These are phyloP conservation scores for Salix exigua DNA, from an alignment of 345 rosid species.

Conservation along the genomic window DNA sequence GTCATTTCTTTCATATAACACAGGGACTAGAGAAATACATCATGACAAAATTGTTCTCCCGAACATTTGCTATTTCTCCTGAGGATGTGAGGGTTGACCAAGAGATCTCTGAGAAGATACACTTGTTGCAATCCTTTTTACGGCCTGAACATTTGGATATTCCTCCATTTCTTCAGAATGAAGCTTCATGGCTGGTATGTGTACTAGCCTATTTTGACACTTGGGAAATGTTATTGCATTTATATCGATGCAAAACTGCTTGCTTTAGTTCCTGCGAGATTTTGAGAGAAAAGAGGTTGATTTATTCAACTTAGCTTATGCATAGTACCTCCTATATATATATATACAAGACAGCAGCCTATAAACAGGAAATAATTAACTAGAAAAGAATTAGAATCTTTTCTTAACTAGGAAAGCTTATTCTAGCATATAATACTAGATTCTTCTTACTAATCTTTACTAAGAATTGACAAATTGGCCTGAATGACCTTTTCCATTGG, in stretches of 20 bases:
- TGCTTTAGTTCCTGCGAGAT: not conserved
- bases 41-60: constrained; percentile 48
- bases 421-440: too few species aligned
- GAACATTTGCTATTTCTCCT: constrained; percentile 41
- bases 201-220: constrained; percentile 1
- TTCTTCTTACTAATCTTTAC: too few species aligned
- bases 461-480: too few species aligned
- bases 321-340: too few species aligned
- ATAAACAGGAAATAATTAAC: too few species aligned
- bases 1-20: not conserved
- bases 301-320: too few species aligned
- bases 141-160: constrained; percentile 61
- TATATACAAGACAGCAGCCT: too few species aligned
- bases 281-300: too few species aligned
- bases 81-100: constrained; percentile 44
- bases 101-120: constrained; percentile 45
- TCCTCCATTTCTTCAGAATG: constrained; percentile 43
- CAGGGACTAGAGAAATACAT: constrained; percentile 62
- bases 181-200: constrained; percentile 63
- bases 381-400: too few species aligned
- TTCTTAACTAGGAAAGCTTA: too few species aligned
- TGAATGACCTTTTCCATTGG: too few species aligned
- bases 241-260: not conserved
- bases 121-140: constrained; percentile 48
- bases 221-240: not conserved